Evolutionary conservation across 2,329 filamentous ascomycete genomes (phyloP), one percentile per base, ranked within the genome.

Genomic region (Penicillium sp.): DNA sequence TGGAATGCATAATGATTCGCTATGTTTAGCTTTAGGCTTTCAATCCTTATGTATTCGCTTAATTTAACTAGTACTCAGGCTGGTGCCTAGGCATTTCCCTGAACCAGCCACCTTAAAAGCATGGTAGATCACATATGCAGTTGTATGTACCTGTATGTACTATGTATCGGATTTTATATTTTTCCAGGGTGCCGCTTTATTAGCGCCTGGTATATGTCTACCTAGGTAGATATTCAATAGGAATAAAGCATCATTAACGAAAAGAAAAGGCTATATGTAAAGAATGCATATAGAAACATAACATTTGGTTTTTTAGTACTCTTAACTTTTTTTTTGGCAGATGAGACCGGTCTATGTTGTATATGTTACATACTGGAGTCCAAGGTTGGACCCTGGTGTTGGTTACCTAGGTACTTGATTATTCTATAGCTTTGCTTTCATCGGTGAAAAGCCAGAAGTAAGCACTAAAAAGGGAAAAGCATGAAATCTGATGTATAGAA

Each of bases 81-180:
- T 50, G 37, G 29, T 50, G 48, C 59, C 62, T 63, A n/a, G n/a
- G n/a, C n/a, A 50, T 61, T 58, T 60, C 50, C 60, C 60, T 59
- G 52, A 53, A 58, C 44, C 40, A 61, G 59, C 59, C 59, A 59
- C 53, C 60, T 50, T 44, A n/a, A 44, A 44, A 29, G 24, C 29
- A 32, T 32, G 18, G 43, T 46, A 34, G 44, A 46, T 46, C 31
- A 46, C 31, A 32, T 7, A n/a, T n/a, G n/a, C n/a, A n/a, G n/a
- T n/a, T n/a, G n/a, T n/a, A n/a, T 31, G 43, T 45, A 45, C 7
- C 8, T 9, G 39, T 42, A 16, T 42, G 11, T 45, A 32, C 18
- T 26, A 5, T 26, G 11, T 45, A 45, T 13, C 43, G 43, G 29
- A 34, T 16, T 9, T 43, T 45, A 32, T 13, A 32, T 46, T 35